Conservation (phyloP, 2,329 filamentous ascomycete species). For the Achaetomium macrosporum region DNA sequence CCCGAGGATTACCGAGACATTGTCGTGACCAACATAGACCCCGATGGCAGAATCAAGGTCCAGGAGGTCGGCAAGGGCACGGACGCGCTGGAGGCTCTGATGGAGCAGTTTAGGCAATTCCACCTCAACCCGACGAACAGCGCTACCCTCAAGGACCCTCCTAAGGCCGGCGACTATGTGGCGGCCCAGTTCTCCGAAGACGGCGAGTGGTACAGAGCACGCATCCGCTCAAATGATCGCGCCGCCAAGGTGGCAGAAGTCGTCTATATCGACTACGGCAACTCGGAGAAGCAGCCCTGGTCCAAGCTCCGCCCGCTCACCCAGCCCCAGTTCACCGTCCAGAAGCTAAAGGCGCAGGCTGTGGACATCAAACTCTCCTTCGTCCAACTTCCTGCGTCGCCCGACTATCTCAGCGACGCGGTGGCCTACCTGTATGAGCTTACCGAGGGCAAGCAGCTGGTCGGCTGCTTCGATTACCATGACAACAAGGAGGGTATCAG, state of each 20-base stretch:
- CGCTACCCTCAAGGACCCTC: constrained; percentile 63
- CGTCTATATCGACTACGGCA: constrained; percentile 93
- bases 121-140: constrained; percentile 80
- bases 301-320: constrained; percentile 73
- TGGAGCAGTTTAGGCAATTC: constrained; percentile 87
- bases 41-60: constrained; percentile 76
- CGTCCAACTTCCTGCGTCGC: constrained; percentile 74
- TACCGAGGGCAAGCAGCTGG: constrained; percentile 69
- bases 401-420: constrained; percentile 79
- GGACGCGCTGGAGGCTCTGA: constrained; percentile 75
- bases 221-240: constrained; percentile 87
- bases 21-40: constrained; percentile 83
- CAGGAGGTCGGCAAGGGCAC: constrained; percentile 87
- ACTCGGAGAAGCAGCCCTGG: constrained; percentile 86
- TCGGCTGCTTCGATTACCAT: constrained; percentile 84
- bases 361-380: constrained; percentile 82
- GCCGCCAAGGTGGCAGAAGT: constrained; percentile 84
- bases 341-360: constrained; percentile 83
- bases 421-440: constrained; percentile 68
- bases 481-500: constrained; percentile 72
- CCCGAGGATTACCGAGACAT: constrained; percentile 84
- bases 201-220: constrained; percentile 89
- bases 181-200: constrained; percentile 87
- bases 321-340: constrained; percentile 68
- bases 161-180: constrained; percentile 87